Conservation (phyloP, 306 rosid species). For the Cicer chorassanicum region DNA sequence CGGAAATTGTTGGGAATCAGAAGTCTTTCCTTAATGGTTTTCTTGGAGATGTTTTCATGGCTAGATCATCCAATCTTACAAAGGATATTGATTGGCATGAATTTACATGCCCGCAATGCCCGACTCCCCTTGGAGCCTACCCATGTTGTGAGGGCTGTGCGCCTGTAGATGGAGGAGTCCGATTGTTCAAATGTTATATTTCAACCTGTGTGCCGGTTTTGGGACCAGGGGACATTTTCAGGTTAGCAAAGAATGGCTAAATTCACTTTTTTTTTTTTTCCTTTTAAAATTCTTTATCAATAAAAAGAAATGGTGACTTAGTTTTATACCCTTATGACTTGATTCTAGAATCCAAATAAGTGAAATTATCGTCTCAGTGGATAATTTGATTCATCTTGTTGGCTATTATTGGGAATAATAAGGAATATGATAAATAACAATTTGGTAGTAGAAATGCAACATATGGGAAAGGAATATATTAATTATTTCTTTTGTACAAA, state of each 20-base stretch:
- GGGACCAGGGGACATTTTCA: slow-evolving; percentile 67
- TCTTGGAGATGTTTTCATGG: slow-evolving; percentile 93
- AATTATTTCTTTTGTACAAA: slow-evolving; percentile 5
- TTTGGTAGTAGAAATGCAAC: not conserved
- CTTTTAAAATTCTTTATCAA: slow-evolving; percentile 3
- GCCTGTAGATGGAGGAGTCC: slow-evolving; percentile 85
- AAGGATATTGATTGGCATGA: slow-evolving; percentile 83
- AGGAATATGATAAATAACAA: not conserved
- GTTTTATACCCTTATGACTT: slow-evolving; percentile 17
- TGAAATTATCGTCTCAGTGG: not conserved
- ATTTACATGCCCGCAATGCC: slow-evolving; percentile 77
- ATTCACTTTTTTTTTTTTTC: not conserved
- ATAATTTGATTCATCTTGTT: slow-evolving; percentile 1
- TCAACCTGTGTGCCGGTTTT: slow-evolving; percentile 64
- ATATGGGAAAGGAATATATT: not conserved
- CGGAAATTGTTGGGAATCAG: slow-evolving; percentile 58
- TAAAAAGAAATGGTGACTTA: slow-evolving; percentile 3
- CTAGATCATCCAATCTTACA: slow-evolving; percentile 73
- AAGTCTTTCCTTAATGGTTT: slow-evolving; percentile 78
- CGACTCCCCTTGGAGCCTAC: slow-evolving; percentile 82
- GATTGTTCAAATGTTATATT: slow-evolving; percentile 79
- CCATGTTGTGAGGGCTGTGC: slow-evolving; percentile 61
- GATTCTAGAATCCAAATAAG: slow-evolving; percentile 10
- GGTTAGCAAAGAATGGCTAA: slow-evolving; percentile 56
- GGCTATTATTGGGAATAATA: not conserved